Percentiles rank a stretch among this genome's conserved stretches.
Conservation (phyloP, 805 yeast genomes). For the Kluyveromyces wickerhamii region DNA sequence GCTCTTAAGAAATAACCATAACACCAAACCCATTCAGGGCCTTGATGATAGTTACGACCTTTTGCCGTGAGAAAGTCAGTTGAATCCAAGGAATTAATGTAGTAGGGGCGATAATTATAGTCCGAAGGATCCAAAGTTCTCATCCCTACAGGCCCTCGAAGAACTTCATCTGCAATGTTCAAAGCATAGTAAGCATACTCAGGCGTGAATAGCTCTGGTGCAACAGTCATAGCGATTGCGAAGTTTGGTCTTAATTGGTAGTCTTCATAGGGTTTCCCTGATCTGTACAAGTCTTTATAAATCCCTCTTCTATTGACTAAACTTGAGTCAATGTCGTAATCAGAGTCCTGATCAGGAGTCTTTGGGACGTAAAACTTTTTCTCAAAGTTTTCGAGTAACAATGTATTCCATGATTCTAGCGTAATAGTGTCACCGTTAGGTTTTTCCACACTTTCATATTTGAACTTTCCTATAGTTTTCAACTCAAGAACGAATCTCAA, state of each 20-base stretch:
- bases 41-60: constrained; percentile 96
- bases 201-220: constrained; percentile 79
- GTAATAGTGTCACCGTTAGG: constrained; percentile 50
- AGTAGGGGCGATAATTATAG: constrained; percentile 85
- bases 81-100: constrained; percentile 70
- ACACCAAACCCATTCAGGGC: constrained; percentile 98
- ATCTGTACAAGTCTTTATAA: constrained; percentile 74
- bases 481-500: constrained; percentile 70
- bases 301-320: constrained; percentile 87
- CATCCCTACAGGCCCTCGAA: constrained; percentile 90
- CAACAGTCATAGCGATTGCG: constrained; percentile 87
- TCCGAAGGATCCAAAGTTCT: constrained; percentile 89
- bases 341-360: constrained; percentile 49
- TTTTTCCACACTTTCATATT: constrained; percentile 47
- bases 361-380: constrained; percentile 67
- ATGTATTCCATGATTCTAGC: constrained; percentile 63
- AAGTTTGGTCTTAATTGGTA: constrained; percentile 90
- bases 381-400: constrained; percentile 70
- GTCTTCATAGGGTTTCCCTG: constrained; percentile 88
- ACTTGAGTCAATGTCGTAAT: constrained; percentile 52
- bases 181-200: constrained; percentile 58
- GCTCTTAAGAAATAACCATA: constrained; percentile 85
- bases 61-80: constrained; percentile 87
- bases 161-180: constrained; percentile 56
- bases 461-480: constrained; percentile 45